Percentiles rank a stretch among this genome's conserved stretches.
phyloP scores from a whole-genome alignment of 345 rosid genomes.

The Mercurialis annua region DNA sequence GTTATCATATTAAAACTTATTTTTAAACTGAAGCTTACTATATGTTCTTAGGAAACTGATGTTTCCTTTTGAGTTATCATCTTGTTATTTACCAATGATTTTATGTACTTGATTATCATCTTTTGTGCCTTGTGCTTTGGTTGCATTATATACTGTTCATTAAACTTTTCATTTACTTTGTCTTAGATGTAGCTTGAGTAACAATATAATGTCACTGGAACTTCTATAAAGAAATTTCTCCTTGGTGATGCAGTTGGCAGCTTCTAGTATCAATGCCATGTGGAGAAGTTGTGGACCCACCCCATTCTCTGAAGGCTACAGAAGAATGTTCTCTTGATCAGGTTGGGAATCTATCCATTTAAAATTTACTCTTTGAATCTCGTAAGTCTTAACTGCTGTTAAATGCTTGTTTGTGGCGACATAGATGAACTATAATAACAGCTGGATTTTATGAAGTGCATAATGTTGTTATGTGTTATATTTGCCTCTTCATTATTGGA shows the following conservation, averaged over 20 bases:
- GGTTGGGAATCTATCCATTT: constrained; percentile 35
- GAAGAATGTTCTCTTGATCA: constrained; percentile 60
- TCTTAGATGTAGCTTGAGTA: background rate
- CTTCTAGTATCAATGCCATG: constrained; percentile 61
- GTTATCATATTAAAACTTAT: background rate
- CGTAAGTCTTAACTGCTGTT: constrained; percentile 8
- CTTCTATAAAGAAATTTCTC: constrained; percentile 1
- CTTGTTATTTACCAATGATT: too few relatives aligned
- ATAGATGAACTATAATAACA: background rate
- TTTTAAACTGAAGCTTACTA: too few relatives aligned
- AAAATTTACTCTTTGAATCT: background rate
- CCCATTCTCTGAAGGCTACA: constrained; percentile 67
- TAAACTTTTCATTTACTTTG: background rate
- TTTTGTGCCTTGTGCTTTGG: background rate
- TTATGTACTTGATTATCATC: background rate
- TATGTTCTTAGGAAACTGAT: too few relatives aligned
- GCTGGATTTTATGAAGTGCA: background rate
- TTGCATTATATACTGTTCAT: background rate
- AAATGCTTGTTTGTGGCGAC: background rate
- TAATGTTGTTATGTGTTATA: background rate
- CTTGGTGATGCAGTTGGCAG: constrained; percentile 66
- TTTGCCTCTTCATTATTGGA: background rate
- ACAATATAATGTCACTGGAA: constrained; percentile 2
- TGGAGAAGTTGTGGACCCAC: constrained; percentile 61
- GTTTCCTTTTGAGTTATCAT: too few relatives aligned